Conservation (phyloP, 371 early-diverging fungal genomes). For the Mortierella sp. region DNA sequence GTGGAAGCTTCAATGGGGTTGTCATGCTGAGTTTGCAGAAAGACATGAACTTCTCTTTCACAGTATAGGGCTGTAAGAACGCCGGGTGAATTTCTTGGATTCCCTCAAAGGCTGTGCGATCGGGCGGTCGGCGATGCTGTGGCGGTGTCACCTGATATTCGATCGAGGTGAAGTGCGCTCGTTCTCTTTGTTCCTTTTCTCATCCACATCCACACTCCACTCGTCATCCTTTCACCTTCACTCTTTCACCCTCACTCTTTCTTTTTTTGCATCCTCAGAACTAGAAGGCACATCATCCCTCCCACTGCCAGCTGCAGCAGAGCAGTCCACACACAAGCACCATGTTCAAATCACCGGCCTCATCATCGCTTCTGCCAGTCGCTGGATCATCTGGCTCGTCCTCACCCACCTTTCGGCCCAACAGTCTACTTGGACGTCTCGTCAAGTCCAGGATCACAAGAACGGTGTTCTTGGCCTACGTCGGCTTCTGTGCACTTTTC, state of each 20-base stretch:
- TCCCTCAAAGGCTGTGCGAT: too few relatives aligned
- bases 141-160: too few relatives aligned
- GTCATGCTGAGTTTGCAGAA: too few relatives aligned
- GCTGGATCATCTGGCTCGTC: conserved; percentile 23
- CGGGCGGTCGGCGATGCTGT: too few relatives aligned
- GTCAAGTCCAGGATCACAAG: conserved; percentile 32
- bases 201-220: background rate
- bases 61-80: too few relatives aligned
- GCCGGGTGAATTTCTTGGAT: too few relatives aligned
- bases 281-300: background rate
- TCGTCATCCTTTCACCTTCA: background rate
- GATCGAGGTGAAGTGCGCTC: too few relatives aligned
- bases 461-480: conserved; percentile 32
- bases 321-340: background rate
- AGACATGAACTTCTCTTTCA: too few relatives aligned
- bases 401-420: conserved; percentile 33
- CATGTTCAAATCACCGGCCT: conserved; percentile 31
- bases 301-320: background rate
- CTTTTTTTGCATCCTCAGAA: background rate
- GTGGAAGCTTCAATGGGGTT: too few relatives aligned
- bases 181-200: conserved; percentile 1
- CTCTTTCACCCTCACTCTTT: background rate
- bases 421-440: conserved; percentile 12
- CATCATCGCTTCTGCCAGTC: conserved; percentile 41
- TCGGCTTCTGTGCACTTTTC: conserved; percentile 50